A percentile compares a stretch with the other conserved stretches of the same genome.
Conservation (phyloP, 306 rosid genomes). For the Sicyos baderoa region DNA sequence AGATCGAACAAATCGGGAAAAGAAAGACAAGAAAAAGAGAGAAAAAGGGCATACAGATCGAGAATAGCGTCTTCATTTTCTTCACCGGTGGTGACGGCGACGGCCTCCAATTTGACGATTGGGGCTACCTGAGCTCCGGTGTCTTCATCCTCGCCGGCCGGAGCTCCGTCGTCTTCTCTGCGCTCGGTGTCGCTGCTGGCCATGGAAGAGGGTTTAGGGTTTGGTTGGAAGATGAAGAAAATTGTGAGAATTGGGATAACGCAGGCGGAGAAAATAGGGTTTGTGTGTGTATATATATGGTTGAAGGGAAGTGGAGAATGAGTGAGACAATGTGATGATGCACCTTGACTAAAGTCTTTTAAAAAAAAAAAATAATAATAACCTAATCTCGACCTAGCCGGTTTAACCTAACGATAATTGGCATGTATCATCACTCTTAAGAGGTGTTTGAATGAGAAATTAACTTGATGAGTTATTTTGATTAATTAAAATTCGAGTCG, state of each 20-base stretch:
- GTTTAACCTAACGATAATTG: too few relatives aligned
- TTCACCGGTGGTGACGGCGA: conserved; percentile 69
- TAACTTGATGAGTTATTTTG: too few relatives aligned
- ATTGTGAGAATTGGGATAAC: not conserved
- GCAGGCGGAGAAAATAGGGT: conserved; percentile 3
- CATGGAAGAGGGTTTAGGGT: conserved; percentile 29
- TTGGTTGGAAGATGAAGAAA: too few relatives aligned
- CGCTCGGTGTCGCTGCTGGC: conserved; percentile 69
- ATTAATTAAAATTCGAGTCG: too few relatives aligned
- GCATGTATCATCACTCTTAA: too few relatives aligned
- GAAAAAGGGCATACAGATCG: conserved; percentile 47
- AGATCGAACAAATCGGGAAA: not conserved
- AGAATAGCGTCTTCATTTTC: conserved; percentile 64
- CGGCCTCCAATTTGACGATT: conserved; percentile 75
- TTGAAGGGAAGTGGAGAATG: not conserved
- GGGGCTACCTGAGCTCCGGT: conserved; percentile 88
- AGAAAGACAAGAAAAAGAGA: not conserved
- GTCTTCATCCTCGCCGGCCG: conserved; percentile 29
- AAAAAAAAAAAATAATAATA: too few relatives aligned
- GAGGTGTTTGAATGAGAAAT: too few relatives aligned
- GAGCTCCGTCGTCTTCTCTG: conserved; percentile 83
- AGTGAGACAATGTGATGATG: too few relatives aligned
- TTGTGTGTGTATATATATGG: not conserved
- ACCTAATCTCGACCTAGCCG: too few relatives aligned
- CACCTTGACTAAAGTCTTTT: too few relatives aligned